Evolutionary conservation across 805 yeast species (phyloP).

Genomic region (Starmerella asiatica): DNA sequence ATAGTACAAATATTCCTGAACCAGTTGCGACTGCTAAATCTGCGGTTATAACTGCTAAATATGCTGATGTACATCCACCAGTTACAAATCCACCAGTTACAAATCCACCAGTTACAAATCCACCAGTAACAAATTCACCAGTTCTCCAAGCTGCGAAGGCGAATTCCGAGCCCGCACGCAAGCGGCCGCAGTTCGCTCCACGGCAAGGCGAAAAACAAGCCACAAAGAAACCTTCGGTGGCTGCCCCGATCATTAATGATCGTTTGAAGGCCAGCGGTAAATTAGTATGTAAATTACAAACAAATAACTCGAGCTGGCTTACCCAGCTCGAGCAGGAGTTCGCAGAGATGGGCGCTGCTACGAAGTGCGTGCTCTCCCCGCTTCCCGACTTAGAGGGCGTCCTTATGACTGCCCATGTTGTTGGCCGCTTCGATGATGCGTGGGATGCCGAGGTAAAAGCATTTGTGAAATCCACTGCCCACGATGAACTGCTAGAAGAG

Average conservation of each 20-base stretch:
- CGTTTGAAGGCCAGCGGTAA: constrained; percentile 5
- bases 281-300: constrained; percentile 1
- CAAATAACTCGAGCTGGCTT: neutral
- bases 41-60: too few species aligned
- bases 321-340: neutral
- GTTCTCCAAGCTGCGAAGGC: too few species aligned
- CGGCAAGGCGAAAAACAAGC: too few species aligned
- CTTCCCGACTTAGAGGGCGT: neutral
- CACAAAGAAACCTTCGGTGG: neutral
- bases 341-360: neutral
- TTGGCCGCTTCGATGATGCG: constrained; percentile 10
- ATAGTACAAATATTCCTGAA: too few species aligned
- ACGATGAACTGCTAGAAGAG: constrained; percentile 6
- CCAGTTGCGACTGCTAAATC: too few species aligned
- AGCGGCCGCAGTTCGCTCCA: too few species aligned
- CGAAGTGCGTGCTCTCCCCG: neutral
- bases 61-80: too few species aligned
- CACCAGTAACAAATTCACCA: too few species aligned
- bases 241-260: constrained; percentile 3
- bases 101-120: too few species aligned
- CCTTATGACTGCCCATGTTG: neutral
- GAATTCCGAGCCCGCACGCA: too few species aligned
- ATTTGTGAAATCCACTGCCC: constrained; percentile 6
- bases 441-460: constrained; percentile 6
- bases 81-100: too few species aligned